phyloP scores from a whole-genome alignment of 2,329 filamentous ascomycete species.

The Massarina eburnea region DNA sequence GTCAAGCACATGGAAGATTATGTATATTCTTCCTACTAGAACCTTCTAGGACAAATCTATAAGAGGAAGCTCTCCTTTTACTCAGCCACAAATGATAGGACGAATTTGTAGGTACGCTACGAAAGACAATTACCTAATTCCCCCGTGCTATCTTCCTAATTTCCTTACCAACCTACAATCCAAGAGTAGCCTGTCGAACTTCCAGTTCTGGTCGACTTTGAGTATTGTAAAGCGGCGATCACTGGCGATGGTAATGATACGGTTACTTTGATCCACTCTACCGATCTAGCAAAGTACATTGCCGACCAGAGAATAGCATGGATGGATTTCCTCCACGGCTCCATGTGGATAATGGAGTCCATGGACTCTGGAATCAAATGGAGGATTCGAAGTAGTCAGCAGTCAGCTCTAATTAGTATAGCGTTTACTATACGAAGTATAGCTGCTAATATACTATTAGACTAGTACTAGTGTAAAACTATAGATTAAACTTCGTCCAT shows the following conservation, averaged over 20 bases:
- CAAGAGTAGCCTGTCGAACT: conserved; percentile 18
- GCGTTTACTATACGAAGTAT: too few relatives aligned
- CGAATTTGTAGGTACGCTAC: conserved; percentile 15
- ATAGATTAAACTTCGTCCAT: too few relatives aligned
- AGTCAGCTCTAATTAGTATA: too few relatives aligned
- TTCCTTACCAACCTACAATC: conserved; percentile 19
- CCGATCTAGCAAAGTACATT: conserved; percentile 19
- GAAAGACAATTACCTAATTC: conserved; percentile 22
- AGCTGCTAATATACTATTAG: too few relatives aligned
- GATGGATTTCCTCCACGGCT: too few relatives aligned
- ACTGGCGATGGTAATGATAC: conserved; percentile 15
- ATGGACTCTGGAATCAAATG: too few relatives aligned
- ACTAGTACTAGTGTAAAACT: too few relatives aligned
- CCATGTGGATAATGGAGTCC: too few relatives aligned
- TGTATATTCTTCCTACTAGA: neutral
- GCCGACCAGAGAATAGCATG: too few relatives aligned
- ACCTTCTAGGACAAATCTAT: neutral
- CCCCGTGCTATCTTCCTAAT: conserved; percentile 28
- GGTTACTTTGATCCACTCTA: conserved; percentile 14
- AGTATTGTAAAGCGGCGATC: conserved; percentile 12
- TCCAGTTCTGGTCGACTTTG: conserved; percentile 20
- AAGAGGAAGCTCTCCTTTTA: conserved; percentile 8
- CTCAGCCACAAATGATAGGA: conserved; percentile 10
- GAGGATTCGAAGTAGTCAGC: too few relatives aligned
- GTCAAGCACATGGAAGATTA: conserved; percentile 11